Base-by-base conservation (phyloP, 2,329 filamentous ascomycete species). In the Fusarium musae region DNA sequence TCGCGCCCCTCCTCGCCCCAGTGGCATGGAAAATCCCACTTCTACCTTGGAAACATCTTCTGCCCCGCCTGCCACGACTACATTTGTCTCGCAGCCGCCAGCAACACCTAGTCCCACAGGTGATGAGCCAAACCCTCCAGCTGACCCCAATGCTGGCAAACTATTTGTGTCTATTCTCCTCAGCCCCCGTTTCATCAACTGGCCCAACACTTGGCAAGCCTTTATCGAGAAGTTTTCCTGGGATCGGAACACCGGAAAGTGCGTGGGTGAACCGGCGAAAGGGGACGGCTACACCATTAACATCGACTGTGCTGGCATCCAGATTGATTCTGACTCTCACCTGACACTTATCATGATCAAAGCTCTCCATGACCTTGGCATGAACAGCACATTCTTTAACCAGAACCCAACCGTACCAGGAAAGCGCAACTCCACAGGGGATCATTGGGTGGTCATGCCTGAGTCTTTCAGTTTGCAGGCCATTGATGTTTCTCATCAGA, bases 151-250 rank as follows among this genome's bases (percentile, higher is more conserved):
- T 12, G 62, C 73, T 26, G 82, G 82, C 3, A 73, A 75, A 42
- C 75, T 83, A 9, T 78, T 78, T 42, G 71, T 83, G 15, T 78
- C 78, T 32, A 77, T 80, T 16, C 75, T 77, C 4, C 76, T 83
- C 44, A 83, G 79, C 59, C 82, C 82, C 44, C 80, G 82, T 10
- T 83, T 83, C 69, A 78, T 83, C 74, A 83, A 82, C 69, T 83
- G 82, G 82, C 79, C 80, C 53, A 80, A 76, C 50, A 82, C 79
- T 16, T 83, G 81, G 82, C 77, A 82, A 59, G 72, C 79, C 1
- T 83, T 83, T 63, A 83, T 83, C 67, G 80, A 81, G 65, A 82
- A 81, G 40, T 83, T 83, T 59, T 73, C 82, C n/a, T 83, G 82
- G 82, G 82, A 83, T 63, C 81, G 80, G 61, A 73, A 71, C 17